phyloP scores from a whole-genome alignment of 2,329 filamentous ascomycete species.

The Grosmannia clavigera region DNA sequence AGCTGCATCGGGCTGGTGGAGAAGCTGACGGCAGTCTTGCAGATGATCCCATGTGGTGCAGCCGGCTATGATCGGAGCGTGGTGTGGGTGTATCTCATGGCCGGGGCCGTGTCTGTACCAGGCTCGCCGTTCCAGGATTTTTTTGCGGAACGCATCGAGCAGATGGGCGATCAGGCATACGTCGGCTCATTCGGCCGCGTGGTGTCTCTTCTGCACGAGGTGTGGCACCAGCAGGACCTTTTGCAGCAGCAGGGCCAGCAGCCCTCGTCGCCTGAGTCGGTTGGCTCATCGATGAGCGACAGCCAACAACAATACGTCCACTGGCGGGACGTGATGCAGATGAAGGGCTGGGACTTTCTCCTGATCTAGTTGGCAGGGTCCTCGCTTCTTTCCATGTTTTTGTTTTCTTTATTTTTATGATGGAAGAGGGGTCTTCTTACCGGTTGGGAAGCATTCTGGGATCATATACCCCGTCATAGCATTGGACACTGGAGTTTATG shows the following conservation, averaged over 20 bases:
- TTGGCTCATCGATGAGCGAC: conserved; percentile 17
- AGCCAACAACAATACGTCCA: conserved; percentile 53
- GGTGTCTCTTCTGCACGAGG: conserved; percentile 63
- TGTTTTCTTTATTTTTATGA: background rate
- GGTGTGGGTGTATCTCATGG: conserved; percentile 85
- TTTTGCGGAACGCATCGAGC: conserved; percentile 61
- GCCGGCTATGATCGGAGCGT: conserved; percentile 81
- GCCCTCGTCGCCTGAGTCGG: conserved; percentile 22
- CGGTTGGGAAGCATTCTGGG: background rate
- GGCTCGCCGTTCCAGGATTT: conserved; percentile 64
- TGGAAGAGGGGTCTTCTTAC: background rate
- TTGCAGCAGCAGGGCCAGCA: conserved; percentile 4
- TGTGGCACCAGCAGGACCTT: conserved; percentile 66
- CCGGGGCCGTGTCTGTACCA: conserved; percentile 64
- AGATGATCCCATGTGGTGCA: conserved; percentile 69
- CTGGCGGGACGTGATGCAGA: conserved; percentile 90
- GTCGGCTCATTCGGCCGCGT: conserved; percentile 82
- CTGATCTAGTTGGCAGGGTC: conserved; percentile 48
- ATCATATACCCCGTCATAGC: background rate
- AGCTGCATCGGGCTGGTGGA: conserved; percentile 67
- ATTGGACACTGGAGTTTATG: conserved; percentile 1
- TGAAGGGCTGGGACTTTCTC: conserved; percentile 85
- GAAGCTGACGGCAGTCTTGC: conserved; percentile 63
- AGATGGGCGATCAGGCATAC: conserved; percentile 64
- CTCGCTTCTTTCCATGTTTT: conserved; percentile 9